phyloP scores from a whole-genome alignment of 495 filamentous ascomycete genomes.

The Apodospora peruviana region DNA sequence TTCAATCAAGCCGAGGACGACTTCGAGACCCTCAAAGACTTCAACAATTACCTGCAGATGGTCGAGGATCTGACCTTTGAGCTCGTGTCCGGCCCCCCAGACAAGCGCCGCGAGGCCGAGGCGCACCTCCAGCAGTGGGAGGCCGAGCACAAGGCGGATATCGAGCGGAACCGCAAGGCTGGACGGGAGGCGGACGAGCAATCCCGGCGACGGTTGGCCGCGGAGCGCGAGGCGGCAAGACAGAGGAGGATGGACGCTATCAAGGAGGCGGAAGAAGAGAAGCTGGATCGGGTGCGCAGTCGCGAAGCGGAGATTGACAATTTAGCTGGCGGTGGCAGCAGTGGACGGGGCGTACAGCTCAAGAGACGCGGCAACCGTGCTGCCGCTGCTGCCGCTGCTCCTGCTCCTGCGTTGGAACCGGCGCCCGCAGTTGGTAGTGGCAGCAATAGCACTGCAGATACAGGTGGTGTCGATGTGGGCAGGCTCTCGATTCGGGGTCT shows the following conservation, averaged over 20 bases:
- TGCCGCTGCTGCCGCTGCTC: conserved; percentile 19
- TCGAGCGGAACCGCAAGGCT: conserved; percentile 63
- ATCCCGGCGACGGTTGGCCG: conserved; percentile 28
- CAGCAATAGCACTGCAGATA: neutral
- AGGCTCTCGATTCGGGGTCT: conserved; percentile 68
- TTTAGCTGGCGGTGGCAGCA: conserved; percentile 37
- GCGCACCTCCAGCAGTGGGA: conserved; percentile 58
- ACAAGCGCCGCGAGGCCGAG: conserved; percentile 58
- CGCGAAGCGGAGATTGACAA: conserved; percentile 46
- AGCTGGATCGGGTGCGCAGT: conserved; percentile 43
- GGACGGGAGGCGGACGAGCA: conserved; percentile 55
- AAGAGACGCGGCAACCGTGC: conserved; percentile 56
- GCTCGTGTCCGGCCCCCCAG: conserved; percentile 66
- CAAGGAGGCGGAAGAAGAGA: conserved; percentile 51
- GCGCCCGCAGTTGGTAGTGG: conserved; percentile 7
- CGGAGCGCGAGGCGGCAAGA: conserved; percentile 48
- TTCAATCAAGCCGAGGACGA: conserved; percentile 90
- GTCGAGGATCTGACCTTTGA: conserved; percentile 89
- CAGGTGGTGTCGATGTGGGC: conserved; percentile 21
- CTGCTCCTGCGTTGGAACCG: neutral
- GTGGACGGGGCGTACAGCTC: conserved; percentile 48
- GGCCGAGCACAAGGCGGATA: conserved; percentile 62
- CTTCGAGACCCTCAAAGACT: conserved; percentile 73
- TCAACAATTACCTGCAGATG: conserved; percentile 91
- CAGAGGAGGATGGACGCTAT: conserved; percentile 56